A percentile compares a stretch with the other conserved stretches of the same genome.
Evolutionary conservation across 2,329 filamentous ascomycete genomes (phyloP).

Genomic region (Exophiala phaeomuriformis): DNA sequence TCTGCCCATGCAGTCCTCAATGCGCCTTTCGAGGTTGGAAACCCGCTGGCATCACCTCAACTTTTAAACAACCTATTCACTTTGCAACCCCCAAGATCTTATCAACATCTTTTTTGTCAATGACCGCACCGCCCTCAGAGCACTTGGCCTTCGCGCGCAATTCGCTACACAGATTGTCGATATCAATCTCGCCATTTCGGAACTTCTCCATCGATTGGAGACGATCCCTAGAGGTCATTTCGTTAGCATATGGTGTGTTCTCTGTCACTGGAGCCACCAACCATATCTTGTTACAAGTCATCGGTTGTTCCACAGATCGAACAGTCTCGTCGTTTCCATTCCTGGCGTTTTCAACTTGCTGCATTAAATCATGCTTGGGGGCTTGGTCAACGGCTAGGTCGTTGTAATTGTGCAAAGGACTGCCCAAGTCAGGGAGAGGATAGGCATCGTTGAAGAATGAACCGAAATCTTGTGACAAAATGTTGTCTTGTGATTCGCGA

Average conservation of each 20-base stretch:
- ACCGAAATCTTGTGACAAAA: conserved; percentile 66
- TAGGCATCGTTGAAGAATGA: conserved; percentile 70
- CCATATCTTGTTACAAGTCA: conserved; percentile 91
- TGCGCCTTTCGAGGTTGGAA: not conserved
- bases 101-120: conserved; percentile 84
- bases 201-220: conserved; percentile 80
- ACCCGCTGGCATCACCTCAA: not conserved
- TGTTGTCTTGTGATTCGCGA: conserved; percentile 77
- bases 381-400: conserved; percentile 37
- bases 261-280: conserved; percentile 43
- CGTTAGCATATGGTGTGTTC: not conserved
- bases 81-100: conserved; percentile 51
- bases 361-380: conserved; percentile 62
- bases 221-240: conserved; percentile 62
- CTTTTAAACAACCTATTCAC: not conserved
- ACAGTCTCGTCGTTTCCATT: conserved; percentile 63
- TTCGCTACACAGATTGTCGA: conserved; percentile 86
- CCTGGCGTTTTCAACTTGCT: conserved; percentile 68
- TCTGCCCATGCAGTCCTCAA: conserved; percentile 5
- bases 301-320: conserved; percentile 55
- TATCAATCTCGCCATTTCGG: conserved; percentile 82
- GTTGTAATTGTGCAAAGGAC: conserved; percentile 62
- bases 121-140: conserved; percentile 77
- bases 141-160: conserved; percentile 94
- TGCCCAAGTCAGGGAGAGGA: conserved; percentile 66